Percentiles rank a stretch among this genome's conserved stretches.
phyloP scores from a whole-genome alignment of 164 flowering plant species.

The Santalum album region DNA sequence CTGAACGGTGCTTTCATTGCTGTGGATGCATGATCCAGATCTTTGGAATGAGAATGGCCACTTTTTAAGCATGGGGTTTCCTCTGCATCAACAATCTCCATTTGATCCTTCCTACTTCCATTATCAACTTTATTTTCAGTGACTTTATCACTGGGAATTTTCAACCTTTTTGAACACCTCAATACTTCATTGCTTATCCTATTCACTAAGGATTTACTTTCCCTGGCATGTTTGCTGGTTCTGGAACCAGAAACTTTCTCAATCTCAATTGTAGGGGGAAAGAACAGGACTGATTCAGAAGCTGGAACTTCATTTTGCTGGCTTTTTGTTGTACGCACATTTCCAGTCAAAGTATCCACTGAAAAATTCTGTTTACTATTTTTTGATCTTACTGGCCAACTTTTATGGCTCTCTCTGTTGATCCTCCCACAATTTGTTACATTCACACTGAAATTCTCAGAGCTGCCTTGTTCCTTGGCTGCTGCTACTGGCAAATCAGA shows the following conservation, averaged over 20 bases:
- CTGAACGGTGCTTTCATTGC: neutral
- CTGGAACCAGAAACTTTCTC: neutral
- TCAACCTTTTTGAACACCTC: slow-evolving; percentile 18
- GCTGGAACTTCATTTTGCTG: slow-evolving; percentile 1
- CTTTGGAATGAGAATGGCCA: no score
- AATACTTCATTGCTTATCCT: slow-evolving; percentile 2
- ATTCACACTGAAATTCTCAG: slow-evolving; percentile 5
- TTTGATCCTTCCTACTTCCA: slow-evolving; percentile 6
- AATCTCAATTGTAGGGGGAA: neutral
- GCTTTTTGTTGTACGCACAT: slow-evolving; percentile 1
- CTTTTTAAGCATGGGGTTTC: slow-evolving; percentile 5
- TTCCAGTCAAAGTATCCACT: neutral
- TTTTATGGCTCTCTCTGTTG: neutral
- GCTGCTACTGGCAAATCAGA: slow-evolving; percentile 9
- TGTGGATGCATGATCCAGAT: no score
- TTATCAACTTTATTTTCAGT: slow-evolving; percentile 10
- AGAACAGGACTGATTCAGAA: neutral
- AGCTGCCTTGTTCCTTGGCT: slow-evolving; percentile 5
- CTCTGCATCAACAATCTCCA: slow-evolving; percentile 4
- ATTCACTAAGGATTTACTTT: slow-evolving; percentile 5
- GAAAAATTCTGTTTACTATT: slow-evolving; percentile 10
- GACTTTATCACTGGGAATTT: slow-evolving; percentile 13
- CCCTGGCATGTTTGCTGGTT: slow-evolving; percentile 1
- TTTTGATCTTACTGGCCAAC: slow-evolving; percentile 4
- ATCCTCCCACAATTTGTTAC: neutral